Conservation (phyloP, 495 filamentous ascomycete species). For the Neurospora sp. region DNA sequence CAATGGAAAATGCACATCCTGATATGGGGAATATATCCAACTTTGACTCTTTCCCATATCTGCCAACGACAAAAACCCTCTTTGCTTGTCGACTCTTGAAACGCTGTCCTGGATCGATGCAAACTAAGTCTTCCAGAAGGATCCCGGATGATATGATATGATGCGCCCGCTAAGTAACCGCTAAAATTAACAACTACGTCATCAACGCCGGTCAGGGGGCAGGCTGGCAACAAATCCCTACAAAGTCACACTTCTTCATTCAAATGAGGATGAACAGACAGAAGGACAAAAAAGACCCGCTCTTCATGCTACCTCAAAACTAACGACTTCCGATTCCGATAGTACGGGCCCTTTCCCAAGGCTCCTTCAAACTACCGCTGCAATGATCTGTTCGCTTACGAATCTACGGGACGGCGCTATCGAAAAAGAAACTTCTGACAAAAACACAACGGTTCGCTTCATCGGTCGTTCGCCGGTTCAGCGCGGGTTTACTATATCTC, state of each 20-base stretch:
- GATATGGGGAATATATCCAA: not conserved
- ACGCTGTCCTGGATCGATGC: not conserved
- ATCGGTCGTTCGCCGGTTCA: not conserved
- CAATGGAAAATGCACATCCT: conserved; percentile 1
- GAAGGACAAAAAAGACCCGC: not conserved
- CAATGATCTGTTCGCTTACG: not conserved
- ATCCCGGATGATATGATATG: not conserved
- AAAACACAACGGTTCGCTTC: not conserved
- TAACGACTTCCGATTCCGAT: conserved; percentile 7
- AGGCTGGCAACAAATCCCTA: not conserved
- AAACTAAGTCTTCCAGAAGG: not conserved
- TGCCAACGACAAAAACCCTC: not conserved
- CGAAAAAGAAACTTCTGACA: not conserved
- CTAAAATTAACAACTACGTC: not conserved
- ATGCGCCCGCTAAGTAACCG: not conserved
- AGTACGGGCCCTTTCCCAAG: conserved; percentile 3
- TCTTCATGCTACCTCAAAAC: conserved; percentile 1
- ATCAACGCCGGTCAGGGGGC: not conserved
- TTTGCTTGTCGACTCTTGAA: not conserved
- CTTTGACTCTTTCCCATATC: not conserved
- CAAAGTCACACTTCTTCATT: not conserved
- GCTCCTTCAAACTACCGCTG: not conserved
- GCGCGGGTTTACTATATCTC: not conserved
- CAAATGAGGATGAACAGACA: conserved; percentile 6
- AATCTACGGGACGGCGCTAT: not conserved